Base-by-base conservation (phyloP, 75 land plant genomes). In the Azolla pinnata region DNA sequence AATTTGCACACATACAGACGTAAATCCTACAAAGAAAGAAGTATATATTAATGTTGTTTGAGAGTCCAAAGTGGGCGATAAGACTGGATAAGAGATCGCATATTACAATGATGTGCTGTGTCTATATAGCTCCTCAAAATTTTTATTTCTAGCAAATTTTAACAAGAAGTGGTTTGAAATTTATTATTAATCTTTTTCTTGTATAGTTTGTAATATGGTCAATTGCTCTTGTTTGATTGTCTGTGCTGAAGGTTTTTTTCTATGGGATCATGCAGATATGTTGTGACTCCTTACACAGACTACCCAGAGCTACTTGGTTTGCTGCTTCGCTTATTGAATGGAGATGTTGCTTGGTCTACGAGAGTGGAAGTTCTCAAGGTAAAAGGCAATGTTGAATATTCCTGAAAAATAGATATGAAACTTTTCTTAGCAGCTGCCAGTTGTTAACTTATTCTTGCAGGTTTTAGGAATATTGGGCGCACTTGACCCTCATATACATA, bases 391-490 rank as follows among this genome's bases (percentile, higher is more conserved):
- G n/a, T n/a, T n/a, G n/a, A n/a, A n/a, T n/a, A n/a, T n/a, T n/a
- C n/a, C n/a, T n/a, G n/a, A n/a, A n/a, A n/a, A n/a, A n/a, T n/a
- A n/a, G n/a, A n/a, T n/a, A n/a, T n/a, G n/a, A n/a, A n/a, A n/a
- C n/a, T n/a, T n/a, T n/a, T n/a, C n/a, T n/a, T n/a, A n/a, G n/a
- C n/a, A n/a, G n/a, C n/a, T n/a, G n/a, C n/a, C n/a, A n/a, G n/a
- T n/a, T n/a, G n/a, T n/a, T 16, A 62, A 17, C 5, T 30, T 4
- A 30, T 27, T 5, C 30, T 16, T 3, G 5, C 63, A 90, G 97
- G 99, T 95, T 44, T 65, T 95, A 44, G 99, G 99, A 0, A 89
- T 95, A 23, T 79, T 83, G 83, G 99, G 99, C 51, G 96, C 99
- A 29, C 62, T 95, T 40, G 99, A 95, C 66, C 90, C 99, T 18